Base-by-base conservation (phyloP, 2,329 filamentous ascomycete genomes). In the Teratosphaeria destructans region DNA sequence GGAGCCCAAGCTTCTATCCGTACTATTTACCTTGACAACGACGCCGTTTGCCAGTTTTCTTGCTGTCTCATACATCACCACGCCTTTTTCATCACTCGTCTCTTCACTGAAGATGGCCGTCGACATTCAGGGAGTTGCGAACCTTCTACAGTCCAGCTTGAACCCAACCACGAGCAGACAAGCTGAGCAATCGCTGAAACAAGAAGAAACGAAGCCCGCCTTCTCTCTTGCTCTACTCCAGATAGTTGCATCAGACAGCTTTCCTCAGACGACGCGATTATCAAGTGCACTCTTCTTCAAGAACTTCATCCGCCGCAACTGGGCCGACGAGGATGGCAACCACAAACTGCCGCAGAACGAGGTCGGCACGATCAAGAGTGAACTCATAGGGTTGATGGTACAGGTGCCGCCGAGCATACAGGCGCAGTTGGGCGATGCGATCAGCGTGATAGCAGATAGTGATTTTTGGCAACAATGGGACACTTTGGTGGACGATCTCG, bases 391-490 rank as follows among this genome's bases (percentile, higher is more conserved):
- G 60, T 81, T 99, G 68, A 99, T 99, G 94, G 95, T 96, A 69
- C 86, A 87, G 8, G 91, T 94, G 27, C 94, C 93, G 3, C 75
- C 89, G 19, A 87, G 85, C 61, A 88, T 99, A 65, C 95, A 97
- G 77, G 85, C 90, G 62, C 94, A 99, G 77, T 83, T 99, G 43
- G 94, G 94, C 66, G 94, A 97, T 72, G 92, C 94, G 63, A 95
- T 97, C 74, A 96, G 93, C 76, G 85, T 95, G 68, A 97, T 99
- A 69, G 94, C 94, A 62, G 93, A 97, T 76, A 97, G 92, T 66
- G 94, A 99, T 74, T 99, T 99, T 75, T 99, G 89, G 87, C 82
- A 88, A 74, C 83, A 88, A 70, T 99, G 94, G 94, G 89, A 97
- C 71, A 96, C 92, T n/a, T 81, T 99, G 61, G 92, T 95, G 57